These are phyloP conservation scores for Madurella mycetomatis DNA, from an alignment of 2,329 filamentous ascomycete species.

Conservation along the genomic window DNA sequence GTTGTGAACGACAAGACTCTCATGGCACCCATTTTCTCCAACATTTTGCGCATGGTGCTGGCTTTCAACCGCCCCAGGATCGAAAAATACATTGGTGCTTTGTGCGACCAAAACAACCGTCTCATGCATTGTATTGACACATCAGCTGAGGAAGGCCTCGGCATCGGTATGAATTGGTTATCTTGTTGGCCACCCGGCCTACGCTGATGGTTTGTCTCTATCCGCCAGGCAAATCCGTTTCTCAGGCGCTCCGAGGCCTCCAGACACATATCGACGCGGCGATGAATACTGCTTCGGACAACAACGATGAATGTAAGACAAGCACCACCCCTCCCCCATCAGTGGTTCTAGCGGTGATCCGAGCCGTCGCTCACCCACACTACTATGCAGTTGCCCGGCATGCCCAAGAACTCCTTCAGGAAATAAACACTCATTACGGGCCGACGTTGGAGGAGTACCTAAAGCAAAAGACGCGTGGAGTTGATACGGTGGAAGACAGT, in stretches of 20 bases:
- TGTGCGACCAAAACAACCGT: neutral
- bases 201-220: neutral
- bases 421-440: conserved; percentile 4
- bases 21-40: neutral
- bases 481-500: conserved; percentile 7
- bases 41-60: conserved; percentile 17
- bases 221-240: neutral
- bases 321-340: neutral
- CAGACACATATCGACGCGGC: conserved; percentile 3
- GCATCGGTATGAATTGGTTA: conserved; percentile 7
- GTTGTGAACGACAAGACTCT: conserved; percentile 1
- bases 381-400: conserved; percentile 5
- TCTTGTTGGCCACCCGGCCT: neutral
- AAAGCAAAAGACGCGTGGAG: conserved; percentile 13
- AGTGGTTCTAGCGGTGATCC: neutral
- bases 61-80: conserved; percentile 20
- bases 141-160: neutral
- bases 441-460: conserved; percentile 14
- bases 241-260: neutral
- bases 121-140: conserved; percentile 10
- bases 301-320: conserved; percentile 7
- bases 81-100: conserved; percentile 6
- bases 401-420: conserved; percentile 5
- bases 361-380: neutral
- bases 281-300: neutral